Conservation (phyloP, 148 eudicot genomes). For the Diospyros lotus region DNA sequence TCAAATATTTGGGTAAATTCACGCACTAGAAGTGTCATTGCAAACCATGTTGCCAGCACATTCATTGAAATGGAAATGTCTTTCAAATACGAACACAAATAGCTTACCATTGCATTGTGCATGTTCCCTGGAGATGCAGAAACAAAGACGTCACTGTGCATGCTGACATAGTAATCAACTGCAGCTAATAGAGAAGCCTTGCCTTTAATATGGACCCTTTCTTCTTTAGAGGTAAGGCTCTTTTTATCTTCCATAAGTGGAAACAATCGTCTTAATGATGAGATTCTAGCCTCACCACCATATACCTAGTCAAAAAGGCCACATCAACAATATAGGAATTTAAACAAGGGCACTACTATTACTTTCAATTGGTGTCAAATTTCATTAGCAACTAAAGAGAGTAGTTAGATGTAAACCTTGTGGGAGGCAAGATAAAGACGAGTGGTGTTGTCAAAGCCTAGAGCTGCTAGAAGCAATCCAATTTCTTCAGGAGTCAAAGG, state of each 20-base stretch:
- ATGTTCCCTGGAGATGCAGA: conserved; percentile 99
- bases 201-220: conserved; percentile 62
- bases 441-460: conserved; percentile 76
- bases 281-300: conserved; percentile 88
- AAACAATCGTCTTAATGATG: conserved; percentile 64
- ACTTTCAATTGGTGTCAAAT: too few relatives aligned
- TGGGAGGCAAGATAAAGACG: conserved; percentile 97
- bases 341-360: too few relatives aligned
- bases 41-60: too few relatives aligned
- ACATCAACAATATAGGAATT: not conserved
- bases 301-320: conserved; percentile 39
- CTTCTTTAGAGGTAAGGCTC: conserved; percentile 67
- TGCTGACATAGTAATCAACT: conserved; percentile 89
- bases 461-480: conserved; percentile 76
- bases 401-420: conserved; percentile 45
- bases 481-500: conserved; percentile 98
- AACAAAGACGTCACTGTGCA: conserved; percentile 86
- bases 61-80: not conserved
- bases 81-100: not conserved
- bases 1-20: not conserved
- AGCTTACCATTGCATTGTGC: conserved; percentile 95
- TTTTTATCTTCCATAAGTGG: conserved; percentile 91
- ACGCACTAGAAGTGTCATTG: not conserved
- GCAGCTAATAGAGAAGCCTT: conserved; percentile 93
- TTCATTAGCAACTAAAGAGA: too few relatives aligned